Evolutionary conservation across 495 filamentous ascomycete genomes (phyloP), one percentile per base, ranked within the genome.

Genomic region (Aspergillus funiculosus): DNA sequence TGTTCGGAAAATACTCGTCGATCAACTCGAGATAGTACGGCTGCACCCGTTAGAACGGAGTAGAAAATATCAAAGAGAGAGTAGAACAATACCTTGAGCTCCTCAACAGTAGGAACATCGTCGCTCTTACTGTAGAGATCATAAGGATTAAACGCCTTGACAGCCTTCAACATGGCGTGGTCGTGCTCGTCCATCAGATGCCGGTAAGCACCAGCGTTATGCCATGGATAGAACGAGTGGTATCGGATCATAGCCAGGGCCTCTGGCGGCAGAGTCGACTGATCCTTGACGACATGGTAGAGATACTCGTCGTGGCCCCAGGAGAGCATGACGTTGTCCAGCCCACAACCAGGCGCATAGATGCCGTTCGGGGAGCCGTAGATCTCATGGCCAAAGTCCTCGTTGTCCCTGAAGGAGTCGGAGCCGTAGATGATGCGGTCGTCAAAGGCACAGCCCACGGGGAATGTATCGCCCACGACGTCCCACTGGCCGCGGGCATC

Each of bases 251-350:
- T 91, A 25, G 88, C 89, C 11, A 95, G 75, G 4, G 85, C 86
- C 72, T 91, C 87, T 20, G 70, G 67, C 0, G 89, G 89, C 7
- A 95, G 65, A 6, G 73, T 83, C 2, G 77, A 82, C 69, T 92
- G 87, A 38, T 85, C 80, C 67, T 83, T 86, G 53, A 81, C 74
- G 30, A 95, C 80, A 51, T 87, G 82, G 64, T 92, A 94, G 30
- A 95, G 73, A 57, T 90, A 95, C 67, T 95, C 89, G 52, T 95
- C 87, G 53, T 95, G 89, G 19, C 89, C 88, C 88, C 88, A 94
- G 42, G 82, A 87, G 45, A 95, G 75, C 80, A 95, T 88, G 37
- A 95, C 69, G 50, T 86, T 87, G 51, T 89, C 84, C 9, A 94
- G 64, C 2, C 89, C 89, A 50, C 85, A 89, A 3, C 81, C 79